Evolutionary conservation across 148 eudicot species (phyloP).

Genomic region (Rhododendron williamsianum): DNA sequence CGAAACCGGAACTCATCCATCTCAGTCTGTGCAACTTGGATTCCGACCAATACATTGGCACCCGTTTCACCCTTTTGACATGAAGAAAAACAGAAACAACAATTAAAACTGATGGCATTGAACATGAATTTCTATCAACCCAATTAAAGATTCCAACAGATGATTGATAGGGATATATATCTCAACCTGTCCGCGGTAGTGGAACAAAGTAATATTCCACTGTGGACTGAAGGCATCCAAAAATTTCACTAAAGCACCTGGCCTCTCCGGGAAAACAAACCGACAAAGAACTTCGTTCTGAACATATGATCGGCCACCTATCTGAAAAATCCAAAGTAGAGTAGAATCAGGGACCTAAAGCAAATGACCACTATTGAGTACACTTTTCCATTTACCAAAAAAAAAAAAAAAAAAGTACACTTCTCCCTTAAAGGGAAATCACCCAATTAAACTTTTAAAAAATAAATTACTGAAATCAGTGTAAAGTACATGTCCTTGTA

Average conservation of each 20-base stretch:
- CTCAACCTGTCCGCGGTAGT: conserved; percentile 83
- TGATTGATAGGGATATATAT: not conserved
- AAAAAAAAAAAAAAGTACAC: no score
- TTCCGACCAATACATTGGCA: conserved; percentile 89
- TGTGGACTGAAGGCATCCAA: conserved; percentile 83
- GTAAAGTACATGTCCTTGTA: not conserved
- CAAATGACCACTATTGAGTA: not conserved
- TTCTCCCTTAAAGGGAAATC: not conserved
- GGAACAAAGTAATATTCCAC: conserved; percentile 96
- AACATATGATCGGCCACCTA: conserved; percentile 71
- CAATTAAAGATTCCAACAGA: conserved; percentile 4
- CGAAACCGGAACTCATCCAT: conserved; percentile 47
- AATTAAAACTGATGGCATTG: not conserved
- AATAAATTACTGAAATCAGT: not conserved
- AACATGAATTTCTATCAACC: not conserved
- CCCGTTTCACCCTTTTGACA: conserved; percentile 74
- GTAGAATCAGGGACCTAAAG: not conserved
- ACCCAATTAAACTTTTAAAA: not conserved
- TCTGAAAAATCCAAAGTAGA: conserved; percentile 34
- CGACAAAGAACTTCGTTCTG: conserved; percentile 78
- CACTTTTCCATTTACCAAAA: no score
- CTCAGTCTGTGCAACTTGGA: conserved; percentile 63
- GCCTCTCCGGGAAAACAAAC: conserved; percentile 87
- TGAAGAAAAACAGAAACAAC: not conserved
- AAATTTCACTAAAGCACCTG: conserved; percentile 82